Evolutionary conservation across 2,329 filamentous ascomycete species (phyloP).

Genomic region (Talaromyces albobiverticillius): DNA sequence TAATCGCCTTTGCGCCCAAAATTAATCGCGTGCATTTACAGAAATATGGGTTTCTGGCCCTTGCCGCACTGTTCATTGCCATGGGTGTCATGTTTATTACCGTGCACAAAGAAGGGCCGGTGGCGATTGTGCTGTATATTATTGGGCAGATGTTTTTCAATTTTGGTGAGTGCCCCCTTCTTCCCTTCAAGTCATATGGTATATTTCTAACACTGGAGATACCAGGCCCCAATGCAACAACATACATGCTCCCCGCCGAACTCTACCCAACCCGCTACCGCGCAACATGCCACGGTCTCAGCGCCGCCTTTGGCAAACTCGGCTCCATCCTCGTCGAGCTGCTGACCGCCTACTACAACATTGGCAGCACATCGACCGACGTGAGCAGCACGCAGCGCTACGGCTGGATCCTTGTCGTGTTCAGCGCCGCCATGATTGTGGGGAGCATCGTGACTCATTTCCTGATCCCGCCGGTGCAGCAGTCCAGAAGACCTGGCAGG

Average conservation of each 20-base stretch:
- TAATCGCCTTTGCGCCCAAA: slow-evolving; percentile 39
- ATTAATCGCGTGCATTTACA: slow-evolving; percentile 43
- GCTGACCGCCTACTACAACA: slow-evolving; percentile 39
- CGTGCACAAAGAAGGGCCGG: slow-evolving; percentile 32
- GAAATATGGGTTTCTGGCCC: slow-evolving; percentile 43
- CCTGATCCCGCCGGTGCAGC: slow-evolving; percentile 39
- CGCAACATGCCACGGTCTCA: slow-evolving; percentile 53
- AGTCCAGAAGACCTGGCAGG: slow-evolving; percentile 18
- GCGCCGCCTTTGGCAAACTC: slow-evolving; percentile 53
- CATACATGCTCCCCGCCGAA: slow-evolving; percentile 53
- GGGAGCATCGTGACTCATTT: slow-evolving; percentile 40
- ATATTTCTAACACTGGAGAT: background rate
- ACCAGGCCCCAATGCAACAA: slow-evolving; percentile 38
- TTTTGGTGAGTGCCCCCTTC: slow-evolving; percentile 35
- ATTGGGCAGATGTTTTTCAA: slow-evolving; percentile 49
- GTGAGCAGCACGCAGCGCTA: slow-evolving; percentile 33
- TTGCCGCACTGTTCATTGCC: slow-evolving; percentile 43
- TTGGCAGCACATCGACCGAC: slow-evolving; percentile 31
- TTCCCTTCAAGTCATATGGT: slow-evolving; percentile 3
- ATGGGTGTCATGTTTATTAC: slow-evolving; percentile 43
- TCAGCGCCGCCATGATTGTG: slow-evolving; percentile 41
- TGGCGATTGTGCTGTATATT: slow-evolving; percentile 42
- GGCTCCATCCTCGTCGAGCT: slow-evolving; percentile 47
- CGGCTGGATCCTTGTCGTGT: slow-evolving; percentile 40
- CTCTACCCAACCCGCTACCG: slow-evolving; percentile 57